A percentile compares a stretch with the other conserved stretches of the same genome.
Conservation (phyloP, 768 basidiomycete genomes). For the Suillus variegatus region DNA sequence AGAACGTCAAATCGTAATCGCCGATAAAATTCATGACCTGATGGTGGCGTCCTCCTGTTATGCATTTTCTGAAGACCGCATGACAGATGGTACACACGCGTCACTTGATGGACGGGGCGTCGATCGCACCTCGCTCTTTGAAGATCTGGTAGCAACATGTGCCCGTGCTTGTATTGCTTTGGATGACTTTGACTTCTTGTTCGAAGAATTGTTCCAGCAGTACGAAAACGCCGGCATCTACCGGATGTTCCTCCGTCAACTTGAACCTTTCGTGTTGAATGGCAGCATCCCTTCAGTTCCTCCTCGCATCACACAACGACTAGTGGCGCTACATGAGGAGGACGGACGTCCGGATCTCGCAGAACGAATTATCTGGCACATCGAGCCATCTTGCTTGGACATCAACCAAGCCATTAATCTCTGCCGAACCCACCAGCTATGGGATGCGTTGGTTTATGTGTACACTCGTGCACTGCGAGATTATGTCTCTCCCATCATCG, state of each 20-base stretch:
- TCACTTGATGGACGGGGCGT: slow-evolving; percentile 87
- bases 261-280: slow-evolving; percentile 82
- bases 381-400: slow-evolving; percentile 88
- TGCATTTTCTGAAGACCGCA: slow-evolving; percentile 93
- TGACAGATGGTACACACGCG: slow-evolving; percentile 85
- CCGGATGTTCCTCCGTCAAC: slow-evolving; percentile 76
- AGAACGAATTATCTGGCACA: slow-evolving; percentile 94
- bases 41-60: slow-evolving; percentile 88
- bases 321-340: slow-evolving; percentile 78
- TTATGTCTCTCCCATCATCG: slow-evolving; percentile 86
- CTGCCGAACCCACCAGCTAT: slow-evolving; percentile 81
- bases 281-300: slow-evolving; percentile 75
- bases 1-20: slow-evolving; percentile 65
- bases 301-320: slow-evolving; percentile 82
- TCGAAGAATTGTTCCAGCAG: slow-evolving; percentile 90
- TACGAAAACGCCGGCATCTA: slow-evolving; percentile 86
- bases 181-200: slow-evolving; percentile 82
- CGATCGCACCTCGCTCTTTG: slow-evolving; percentile 87
- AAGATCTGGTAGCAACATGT: slow-evolving; percentile 78
- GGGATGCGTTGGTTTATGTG: slow-evolving; percentile 93
- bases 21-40: slow-evolving; percentile 74
- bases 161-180: slow-evolving; percentile 80
- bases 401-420: slow-evolving; percentile 89
- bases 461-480: slow-evolving; percentile 88
- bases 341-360: slow-evolving; percentile 70